A percentile compares a stretch with the other conserved stretches of the same genome.
Conservation (phyloP, 2,329 filamentous ascomycete genomes). For the Metarhizium humberi region DNA sequence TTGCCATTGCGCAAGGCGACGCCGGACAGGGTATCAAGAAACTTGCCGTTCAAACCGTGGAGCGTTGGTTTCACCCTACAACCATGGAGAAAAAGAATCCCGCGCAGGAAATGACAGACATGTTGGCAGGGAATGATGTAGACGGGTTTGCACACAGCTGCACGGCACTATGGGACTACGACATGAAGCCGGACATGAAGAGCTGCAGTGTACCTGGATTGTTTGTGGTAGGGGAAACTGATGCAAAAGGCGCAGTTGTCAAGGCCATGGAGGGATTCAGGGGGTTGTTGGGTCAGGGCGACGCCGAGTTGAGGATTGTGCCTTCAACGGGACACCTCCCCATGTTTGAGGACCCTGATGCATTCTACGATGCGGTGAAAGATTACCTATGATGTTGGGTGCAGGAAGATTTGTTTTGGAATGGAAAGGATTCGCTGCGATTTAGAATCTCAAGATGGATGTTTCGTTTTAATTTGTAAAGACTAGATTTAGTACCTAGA, state of each 20-base stretch:
- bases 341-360: conserved; percentile 67
- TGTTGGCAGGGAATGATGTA: conserved; percentile 61
- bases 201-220: conserved; percentile 48
- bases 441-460: too few relatives aligned
- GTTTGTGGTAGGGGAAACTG: conserved; percentile 63
- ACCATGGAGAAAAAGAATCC: conserved; percentile 35
- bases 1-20: conserved; percentile 52
- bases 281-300: conserved; percentile 41
- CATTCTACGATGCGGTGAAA: conserved; percentile 55
- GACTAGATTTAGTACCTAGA: too few relatives aligned
- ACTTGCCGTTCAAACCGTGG: conserved; percentile 62
- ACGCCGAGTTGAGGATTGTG: conserved; percentile 54
- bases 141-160: conserved; percentile 60
- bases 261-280: conserved; percentile 73
- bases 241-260: conserved; percentile 62
- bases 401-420: not conserved
- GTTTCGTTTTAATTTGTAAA: too few relatives aligned
- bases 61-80: conserved; percentile 66
- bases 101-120: conserved; percentile 51
- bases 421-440: too few relatives aligned
- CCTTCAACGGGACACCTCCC: conserved; percentile 70
- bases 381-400: conserved; percentile 11
- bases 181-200: conserved; percentile 49
- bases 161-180: conserved; percentile 63
- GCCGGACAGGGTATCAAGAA: conserved; percentile 50